These are phyloP conservation scores for Syzygium oleosum DNA, from an alignment of 345 rosid genomes.

Conservation along the genomic window DNA sequence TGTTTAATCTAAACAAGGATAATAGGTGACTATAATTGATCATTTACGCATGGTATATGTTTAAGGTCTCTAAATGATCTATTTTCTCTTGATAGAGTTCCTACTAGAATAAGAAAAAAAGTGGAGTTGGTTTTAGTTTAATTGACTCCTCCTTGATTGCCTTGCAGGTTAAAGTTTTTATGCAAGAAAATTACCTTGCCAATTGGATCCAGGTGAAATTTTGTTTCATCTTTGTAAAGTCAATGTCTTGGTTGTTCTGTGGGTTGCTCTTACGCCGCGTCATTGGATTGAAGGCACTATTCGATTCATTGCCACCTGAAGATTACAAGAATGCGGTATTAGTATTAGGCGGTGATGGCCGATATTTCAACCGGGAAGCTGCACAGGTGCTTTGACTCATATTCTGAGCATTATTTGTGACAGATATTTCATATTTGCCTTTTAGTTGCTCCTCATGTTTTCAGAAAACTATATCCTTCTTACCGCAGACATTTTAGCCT, in stretches of 20 bases:
- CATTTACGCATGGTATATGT: background rate
- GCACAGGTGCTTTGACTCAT: constrained; percentile 38
- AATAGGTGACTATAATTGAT: background rate
- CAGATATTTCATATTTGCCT: background rate
- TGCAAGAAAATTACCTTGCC: constrained; percentile 78
- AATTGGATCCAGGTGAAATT: constrained; percentile 87
- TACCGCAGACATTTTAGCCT: background rate
- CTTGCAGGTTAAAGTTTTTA: constrained; percentile 74
- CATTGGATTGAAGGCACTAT: constrained; percentile 51
- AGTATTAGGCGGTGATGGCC: constrained; percentile 94
- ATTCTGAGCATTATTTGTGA: background rate
- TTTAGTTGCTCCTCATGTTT: background rate
- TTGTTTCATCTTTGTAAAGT: background rate
- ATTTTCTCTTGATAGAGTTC: background rate
- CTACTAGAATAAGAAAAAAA: background rate
- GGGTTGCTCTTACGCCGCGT: background rate
- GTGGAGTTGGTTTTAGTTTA: background rate
- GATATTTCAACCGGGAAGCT: constrained; percentile 82
- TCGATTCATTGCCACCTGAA: constrained; percentile 70
- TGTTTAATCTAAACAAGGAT: background rate
- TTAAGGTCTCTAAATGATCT: background rate
- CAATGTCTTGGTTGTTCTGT: background rate
- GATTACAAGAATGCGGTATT: constrained; percentile 69
- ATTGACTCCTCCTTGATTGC: background rate
- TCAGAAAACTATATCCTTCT: background rate